phyloP scores from a whole-genome alignment of 2,329 filamentous ascomycete genomes.

The Cercospora brassicicola region DNA sequence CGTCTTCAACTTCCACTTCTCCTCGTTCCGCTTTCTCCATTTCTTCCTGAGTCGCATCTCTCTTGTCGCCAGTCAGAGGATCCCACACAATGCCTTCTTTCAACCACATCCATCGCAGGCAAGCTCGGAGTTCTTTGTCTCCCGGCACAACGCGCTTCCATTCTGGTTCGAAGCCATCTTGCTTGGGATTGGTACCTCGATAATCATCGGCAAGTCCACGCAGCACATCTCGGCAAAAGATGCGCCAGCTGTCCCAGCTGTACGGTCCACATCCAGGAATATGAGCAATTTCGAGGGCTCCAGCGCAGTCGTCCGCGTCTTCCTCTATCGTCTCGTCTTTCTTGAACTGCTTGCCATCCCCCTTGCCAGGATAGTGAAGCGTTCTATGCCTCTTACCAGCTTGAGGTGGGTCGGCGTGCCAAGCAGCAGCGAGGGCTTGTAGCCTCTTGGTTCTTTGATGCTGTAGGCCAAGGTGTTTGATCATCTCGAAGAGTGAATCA shows the following conservation, averaged over 20 bases:
- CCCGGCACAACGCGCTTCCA: conserved; percentile 82
- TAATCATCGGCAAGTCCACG: conserved; percentile 66
- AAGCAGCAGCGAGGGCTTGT: conserved; percentile 68
- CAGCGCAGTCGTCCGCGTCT: conserved; percentile 47
- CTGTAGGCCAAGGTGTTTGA: conserved; percentile 70
- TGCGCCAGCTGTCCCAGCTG: conserved; percentile 85
- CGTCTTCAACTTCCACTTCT: conserved; percentile 49
- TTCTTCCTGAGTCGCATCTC: conserved; percentile 38
- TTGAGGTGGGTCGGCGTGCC: conserved; percentile 64
- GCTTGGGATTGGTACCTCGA: conserved; percentile 57
- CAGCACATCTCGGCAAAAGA: conserved; percentile 82
- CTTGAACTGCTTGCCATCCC: conserved; percentile 52
- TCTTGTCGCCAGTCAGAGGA: conserved; percentile 64
- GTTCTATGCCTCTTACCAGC: conserved; percentile 59
- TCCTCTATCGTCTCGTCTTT: conserved; percentile 47
- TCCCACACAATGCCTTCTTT: conserved; percentile 83
- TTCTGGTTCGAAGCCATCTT: conserved; percentile 68
- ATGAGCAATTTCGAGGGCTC: conserved; percentile 81
- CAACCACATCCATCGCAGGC: conserved; percentile 88
- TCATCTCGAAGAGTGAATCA: conserved; percentile 60
- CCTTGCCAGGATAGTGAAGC: conserved; percentile 55
- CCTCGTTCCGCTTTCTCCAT: conserved; percentile 59
- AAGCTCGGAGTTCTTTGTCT: conserved; percentile 89
- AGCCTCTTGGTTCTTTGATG: conserved; percentile 66
- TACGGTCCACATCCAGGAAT: conserved; percentile 76